These are phyloP conservation scores for Recurvomyces mirabilis DNA, from an alignment of 495 filamentous ascomycete species.

Conservation along the genomic window DNA sequence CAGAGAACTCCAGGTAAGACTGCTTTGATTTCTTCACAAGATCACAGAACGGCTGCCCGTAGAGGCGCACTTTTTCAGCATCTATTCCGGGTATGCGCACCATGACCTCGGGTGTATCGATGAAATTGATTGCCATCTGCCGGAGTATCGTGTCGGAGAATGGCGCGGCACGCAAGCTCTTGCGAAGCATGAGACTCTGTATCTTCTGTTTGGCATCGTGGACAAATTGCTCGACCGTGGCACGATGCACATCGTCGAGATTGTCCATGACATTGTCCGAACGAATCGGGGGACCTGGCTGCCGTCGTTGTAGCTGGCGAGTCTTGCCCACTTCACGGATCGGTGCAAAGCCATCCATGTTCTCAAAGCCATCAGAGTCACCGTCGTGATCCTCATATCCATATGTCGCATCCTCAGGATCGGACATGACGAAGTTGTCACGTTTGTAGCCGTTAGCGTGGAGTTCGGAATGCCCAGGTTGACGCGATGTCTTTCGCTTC, in stretches of 20 bases:
- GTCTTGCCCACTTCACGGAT: slow-evolving; percentile 11
- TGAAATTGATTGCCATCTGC: slow-evolving; percentile 71
- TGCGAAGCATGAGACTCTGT: slow-evolving; percentile 53
- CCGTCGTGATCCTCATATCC: slow-evolving; percentile 32
- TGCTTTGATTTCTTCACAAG: slow-evolving; percentile 46
- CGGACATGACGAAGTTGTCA: slow-evolving; percentile 43
- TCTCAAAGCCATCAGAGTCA: slow-evolving; percentile 47
- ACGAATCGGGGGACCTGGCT: slow-evolving; percentile 61
- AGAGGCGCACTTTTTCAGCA: slow-evolving; percentile 53
- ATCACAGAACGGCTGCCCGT: slow-evolving; percentile 55
- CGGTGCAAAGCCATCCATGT: slow-evolving; percentile 35
- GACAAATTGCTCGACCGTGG: slow-evolving; percentile 56
- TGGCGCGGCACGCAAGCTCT: slow-evolving; percentile 48
- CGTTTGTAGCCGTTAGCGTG: slow-evolving; percentile 37
- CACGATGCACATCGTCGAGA: slow-evolving; percentile 50
- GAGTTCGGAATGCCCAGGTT: slow-evolving; percentile 25
- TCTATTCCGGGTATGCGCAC: slow-evolving; percentile 55
- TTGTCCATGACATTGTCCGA: slow-evolving; percentile 50
- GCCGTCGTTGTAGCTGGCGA: slow-evolving; percentile 25
- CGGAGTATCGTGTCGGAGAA: slow-evolving; percentile 72
- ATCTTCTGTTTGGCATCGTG: slow-evolving; percentile 51
- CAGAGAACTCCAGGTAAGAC: slow-evolving; percentile 49
- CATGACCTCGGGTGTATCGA: slow-evolving; percentile 52
- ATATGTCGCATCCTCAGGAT: slow-evolving; percentile 30
- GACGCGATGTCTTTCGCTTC: slow-evolving; percentile 32